Evolutionary conservation across 78 protist genomes (phyloP).

Genomic region (Dictyostelium capitatum): DNA sequence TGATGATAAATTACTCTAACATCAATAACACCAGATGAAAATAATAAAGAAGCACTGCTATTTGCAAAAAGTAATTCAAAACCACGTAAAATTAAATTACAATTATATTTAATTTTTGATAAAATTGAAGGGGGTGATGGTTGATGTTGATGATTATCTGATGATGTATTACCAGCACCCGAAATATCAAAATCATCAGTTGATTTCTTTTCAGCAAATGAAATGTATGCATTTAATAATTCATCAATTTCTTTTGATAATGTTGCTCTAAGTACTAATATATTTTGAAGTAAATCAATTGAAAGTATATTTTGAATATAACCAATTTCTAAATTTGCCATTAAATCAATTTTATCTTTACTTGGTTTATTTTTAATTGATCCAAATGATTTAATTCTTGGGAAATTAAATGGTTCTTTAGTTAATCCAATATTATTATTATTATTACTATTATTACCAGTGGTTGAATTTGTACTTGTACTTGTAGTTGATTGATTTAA

Average conservation of each 20-base stretch:
- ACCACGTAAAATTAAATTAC: slow-evolving; percentile 35
- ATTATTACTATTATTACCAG: neutral
- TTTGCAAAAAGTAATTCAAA: slow-evolving; percentile 51
- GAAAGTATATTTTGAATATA: slow-evolving; percentile 54
- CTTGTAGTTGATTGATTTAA: neutral
- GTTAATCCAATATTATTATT: slow-evolving; percentile 10
- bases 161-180: neutral
- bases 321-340: slow-evolving; percentile 64
- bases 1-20: slow-evolving; percentile 35
- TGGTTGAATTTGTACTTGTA: neutral
- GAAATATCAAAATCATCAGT: too few species aligned
- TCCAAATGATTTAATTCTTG: slow-evolving; percentile 70
- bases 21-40: slow-evolving; percentile 62
- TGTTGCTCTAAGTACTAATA: slow-evolving; percentile 40
- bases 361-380: slow-evolving; percentile 24
- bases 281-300: slow-evolving; percentile 54
- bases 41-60: slow-evolving; percentile 28
- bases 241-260: slow-evolving; percentile 66
- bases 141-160: neutral
- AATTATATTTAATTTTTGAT: slow-evolving; percentile 31
- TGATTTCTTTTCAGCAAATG: slow-evolving; percentile 43
- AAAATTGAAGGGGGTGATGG: slow-evolving; percentile 7
- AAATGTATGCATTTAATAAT: slow-evolving; percentile 46
- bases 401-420: slow-evolving; percentile 62
- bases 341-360: slow-evolving; percentile 35